Percentiles rank a stretch among this genome's conserved stretches.
Conservation (phyloP, 2,329 filamentous ascomycete species). For the Fusarium proliferatum region DNA sequence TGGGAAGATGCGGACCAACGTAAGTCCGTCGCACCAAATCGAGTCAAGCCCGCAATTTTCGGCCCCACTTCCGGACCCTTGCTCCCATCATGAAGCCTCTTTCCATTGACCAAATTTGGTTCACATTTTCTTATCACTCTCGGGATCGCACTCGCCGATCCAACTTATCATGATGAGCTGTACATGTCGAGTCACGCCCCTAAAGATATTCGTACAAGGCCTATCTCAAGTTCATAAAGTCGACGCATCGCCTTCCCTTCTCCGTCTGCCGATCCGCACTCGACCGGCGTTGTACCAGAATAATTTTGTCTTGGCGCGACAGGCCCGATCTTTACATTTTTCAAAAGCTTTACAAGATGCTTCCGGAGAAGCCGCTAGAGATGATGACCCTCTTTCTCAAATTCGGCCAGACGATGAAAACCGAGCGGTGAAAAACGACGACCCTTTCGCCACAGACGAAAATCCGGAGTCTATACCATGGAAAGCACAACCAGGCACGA, state of each 20-base stretch:
- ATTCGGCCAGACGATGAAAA: not conserved
- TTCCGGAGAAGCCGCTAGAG: not conserved
- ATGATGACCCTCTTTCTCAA: not conserved
- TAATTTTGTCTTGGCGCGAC: constrained; percentile 30
- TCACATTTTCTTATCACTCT: constrained; percentile 37
- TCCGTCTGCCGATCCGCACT: constrained; percentile 28
- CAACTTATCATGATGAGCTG: constrained; percentile 56
- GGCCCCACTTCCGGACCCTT: constrained; percentile 39
- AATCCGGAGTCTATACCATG: not conserved
- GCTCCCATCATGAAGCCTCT: constrained; percentile 37
- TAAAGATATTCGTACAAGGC: constrained; percentile 61
- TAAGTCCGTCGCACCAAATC: constrained; percentile 18
- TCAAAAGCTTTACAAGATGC: constrained; percentile 36
- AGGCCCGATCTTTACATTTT: constrained; percentile 40
- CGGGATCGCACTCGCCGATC: constrained; percentile 2
- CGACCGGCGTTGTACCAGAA: constrained; percentile 22
- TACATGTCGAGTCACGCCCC: constrained; percentile 58
- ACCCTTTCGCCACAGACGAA: not conserved
- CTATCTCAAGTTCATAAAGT: constrained; percentile 55
- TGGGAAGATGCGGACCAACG: constrained; percentile 2
- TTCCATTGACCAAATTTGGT: constrained; percentile 30
- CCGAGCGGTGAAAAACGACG: constrained; percentile 5
- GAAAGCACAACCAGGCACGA: constrained; percentile 13
- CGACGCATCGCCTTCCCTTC: constrained; percentile 35
- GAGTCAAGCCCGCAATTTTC: not conserved